A percentile compares a stretch with the other conserved stretches of the same genome.
phyloP scores from a whole-genome alignment of 2,329 filamentous ascomycete genomes.

The Arthrobotrys entomopaga region DNA sequence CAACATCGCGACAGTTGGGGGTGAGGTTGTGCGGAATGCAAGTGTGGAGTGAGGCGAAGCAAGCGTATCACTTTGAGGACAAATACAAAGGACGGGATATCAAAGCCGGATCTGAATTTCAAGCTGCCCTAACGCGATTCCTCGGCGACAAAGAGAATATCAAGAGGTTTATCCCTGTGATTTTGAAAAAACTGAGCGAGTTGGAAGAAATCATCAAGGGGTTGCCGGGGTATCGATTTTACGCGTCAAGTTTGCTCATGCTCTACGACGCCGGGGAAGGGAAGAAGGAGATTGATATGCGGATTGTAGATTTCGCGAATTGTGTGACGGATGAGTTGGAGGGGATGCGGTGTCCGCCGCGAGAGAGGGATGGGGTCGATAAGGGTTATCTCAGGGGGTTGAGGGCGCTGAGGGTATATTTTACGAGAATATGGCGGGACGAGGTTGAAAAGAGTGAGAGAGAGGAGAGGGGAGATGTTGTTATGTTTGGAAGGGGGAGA shows the following conservation, averaged over 20 bases:
- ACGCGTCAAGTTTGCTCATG: slow-evolving; percentile 92
- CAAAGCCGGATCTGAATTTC: slow-evolving; percentile 87
- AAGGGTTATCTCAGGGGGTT: slow-evolving; percentile 88
- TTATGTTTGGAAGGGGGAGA: slow-evolving; percentile 60
- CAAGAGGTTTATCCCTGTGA: slow-evolving; percentile 83
- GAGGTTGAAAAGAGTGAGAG: slow-evolving; percentile 67
- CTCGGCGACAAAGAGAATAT: slow-evolving; percentile 88
- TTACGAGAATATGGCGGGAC: slow-evolving; percentile 85
- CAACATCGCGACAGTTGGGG: slow-evolving; percentile 88
- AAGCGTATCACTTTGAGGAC: slow-evolving; percentile 93
- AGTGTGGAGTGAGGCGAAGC: slow-evolving; percentile 86
- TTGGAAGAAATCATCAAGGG: slow-evolving; percentile 84
- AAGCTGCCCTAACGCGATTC: slow-evolving; percentile 86
- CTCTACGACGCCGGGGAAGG: slow-evolving; percentile 84
- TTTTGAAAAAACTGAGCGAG: slow-evolving; percentile 82
- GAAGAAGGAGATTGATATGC: slow-evolving; percentile 79
- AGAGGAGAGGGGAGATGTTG: slow-evolving; percentile 63
- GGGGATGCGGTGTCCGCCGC: slow-evolving; percentile 77
- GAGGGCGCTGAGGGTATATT: slow-evolving; percentile 80
- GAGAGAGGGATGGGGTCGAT: slow-evolving; percentile 82
- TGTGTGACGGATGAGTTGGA: slow-evolving; percentile 86
- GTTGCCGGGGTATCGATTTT: slow-evolving; percentile 88
- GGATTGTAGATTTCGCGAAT: slow-evolving; percentile 98
- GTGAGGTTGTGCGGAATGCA: slow-evolving; percentile 96
- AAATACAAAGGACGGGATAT: slow-evolving; percentile 95